Base-by-base conservation (phyloP, 129 eudicot species). In the Oenanthe sinensis region DNA sequence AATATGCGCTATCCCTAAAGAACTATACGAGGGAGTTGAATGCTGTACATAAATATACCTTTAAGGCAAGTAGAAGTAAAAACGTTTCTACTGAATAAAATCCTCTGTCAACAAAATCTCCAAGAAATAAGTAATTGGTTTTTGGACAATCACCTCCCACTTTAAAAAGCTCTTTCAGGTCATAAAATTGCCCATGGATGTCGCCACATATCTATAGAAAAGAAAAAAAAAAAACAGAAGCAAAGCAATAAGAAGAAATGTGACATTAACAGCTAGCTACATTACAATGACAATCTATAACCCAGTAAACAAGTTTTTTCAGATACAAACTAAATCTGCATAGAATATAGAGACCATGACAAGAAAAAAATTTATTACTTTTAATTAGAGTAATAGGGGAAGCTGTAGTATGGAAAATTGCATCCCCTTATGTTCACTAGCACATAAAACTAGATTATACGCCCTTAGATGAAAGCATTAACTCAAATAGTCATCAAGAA, bases 121-220 rank as follows among this genome's bases (percentile, higher is more conserved):
- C 99, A 83, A 96, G 99, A 90, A 96, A 96, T 80, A 96, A 83
- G 91, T 96, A 96, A 84, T 92, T 96, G 14, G 99, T 96, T 90
- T 96, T 90, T 58, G 99, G 99, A 79, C 99, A 96, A 85, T 96
- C 99, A 79, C 97, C 99, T 11, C 99, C 99, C 55, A 96, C 99
- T 89, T 86, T 96, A 46, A 96, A 96, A 73, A 96, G 95, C 91
- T 96, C 99, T 88, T 92, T 96, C 95, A 96, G 86, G 87, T 96
- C 99, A 87, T 90, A 96, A 45, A 96, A 96, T 85, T 96, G 99
- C 69, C 99, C 99, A 78, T 96, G 99, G 77, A 96, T 96, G 83
- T 96, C 99, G 7, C 99, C 99, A 77, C 99, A 96, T 82, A 96
- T 96, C 99, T 96, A 74, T 54, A 87, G 67, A 20, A 58, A 76